Percentiles rank a stretch among this genome's conserved stretches.
Conservation (phyloP, 2,329 filamentous ascomycete species). For the Beauveria medogensis region DNA sequence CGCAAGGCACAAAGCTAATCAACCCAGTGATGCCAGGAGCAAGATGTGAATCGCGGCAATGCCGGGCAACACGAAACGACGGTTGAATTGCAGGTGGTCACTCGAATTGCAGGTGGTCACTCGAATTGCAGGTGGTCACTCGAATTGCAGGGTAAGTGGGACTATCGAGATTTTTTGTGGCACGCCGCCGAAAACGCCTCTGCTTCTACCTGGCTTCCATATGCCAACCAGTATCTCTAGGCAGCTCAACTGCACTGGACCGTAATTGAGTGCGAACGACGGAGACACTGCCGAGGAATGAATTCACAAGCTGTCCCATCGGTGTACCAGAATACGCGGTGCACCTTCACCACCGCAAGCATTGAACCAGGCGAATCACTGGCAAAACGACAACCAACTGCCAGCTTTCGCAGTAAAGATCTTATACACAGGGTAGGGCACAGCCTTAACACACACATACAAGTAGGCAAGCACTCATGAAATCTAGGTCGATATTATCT, state of each 20-base stretch:
- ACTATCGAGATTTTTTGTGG: not conserved
- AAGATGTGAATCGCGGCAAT: not conserved
- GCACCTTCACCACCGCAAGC: constrained; percentile 52
- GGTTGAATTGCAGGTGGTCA: not conserved
- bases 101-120: constrained; percentile 1
- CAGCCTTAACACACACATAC: not conserved
- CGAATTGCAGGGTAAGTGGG: constrained; percentile 8
- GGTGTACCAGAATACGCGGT: constrained; percentile 55
- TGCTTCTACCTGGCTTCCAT: not conserved
- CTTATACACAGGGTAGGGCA: constrained; percentile 48
- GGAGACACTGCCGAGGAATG: constrained; percentile 26
- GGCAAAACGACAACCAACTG: not conserved
- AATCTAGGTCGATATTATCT: constrained; percentile 57
- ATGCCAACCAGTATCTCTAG: not conserved
- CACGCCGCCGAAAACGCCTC: not conserved
- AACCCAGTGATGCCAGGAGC: not conserved
- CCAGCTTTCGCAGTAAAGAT: constrained; percentile 16
- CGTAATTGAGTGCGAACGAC: not conserved
- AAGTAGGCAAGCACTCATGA: not conserved
- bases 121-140: no score
- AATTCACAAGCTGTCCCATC: constrained; percentile 36
- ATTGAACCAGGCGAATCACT: not conserved
- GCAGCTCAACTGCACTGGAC: not conserved
- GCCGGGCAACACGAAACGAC: no score
- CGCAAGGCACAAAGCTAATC: no score